These are phyloP conservation scores for Fusarium sp. DNA, from an alignment of 2,329 filamentous ascomycete species.

Conservation along the genomic window DNA sequence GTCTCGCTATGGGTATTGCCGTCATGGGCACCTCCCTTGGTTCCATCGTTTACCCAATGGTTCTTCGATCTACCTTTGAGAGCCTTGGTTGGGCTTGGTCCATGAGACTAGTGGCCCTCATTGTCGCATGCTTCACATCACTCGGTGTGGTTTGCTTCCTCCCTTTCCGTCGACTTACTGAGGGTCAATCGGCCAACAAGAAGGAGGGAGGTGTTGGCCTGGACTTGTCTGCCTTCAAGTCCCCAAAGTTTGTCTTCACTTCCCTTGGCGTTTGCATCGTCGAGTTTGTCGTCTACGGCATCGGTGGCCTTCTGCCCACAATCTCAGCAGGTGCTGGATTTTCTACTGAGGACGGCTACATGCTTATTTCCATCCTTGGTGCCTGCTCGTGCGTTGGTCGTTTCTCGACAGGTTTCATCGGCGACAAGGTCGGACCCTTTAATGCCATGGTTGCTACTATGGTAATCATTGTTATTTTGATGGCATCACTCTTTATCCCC, in stretches of 20 bases:
- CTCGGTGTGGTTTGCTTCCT: slow-evolving; percentile 47
- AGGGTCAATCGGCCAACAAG: not conserved
- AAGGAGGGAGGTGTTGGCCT: slow-evolving; percentile 25
- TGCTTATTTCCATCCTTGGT: slow-evolving; percentile 54
- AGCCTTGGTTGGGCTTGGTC: slow-evolving; percentile 47
- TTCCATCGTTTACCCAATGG: slow-evolving; percentile 45
- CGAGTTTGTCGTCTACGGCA: slow-evolving; percentile 59
- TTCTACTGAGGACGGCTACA: slow-evolving; percentile 50
- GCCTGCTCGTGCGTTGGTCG: slow-evolving; percentile 53
- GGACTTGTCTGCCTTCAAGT: slow-evolving; percentile 51
- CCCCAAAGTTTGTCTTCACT: slow-evolving; percentile 50
- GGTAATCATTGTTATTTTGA: slow-evolving; percentile 49
- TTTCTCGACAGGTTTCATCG: slow-evolving; percentile 52
- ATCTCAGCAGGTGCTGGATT: slow-evolving; percentile 50
- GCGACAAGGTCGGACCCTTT: slow-evolving; percentile 54
- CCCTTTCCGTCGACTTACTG: slow-evolving; percentile 39
- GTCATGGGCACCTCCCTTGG: slow-evolving; percentile 41
- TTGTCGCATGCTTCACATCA: slow-evolving; percentile 38
- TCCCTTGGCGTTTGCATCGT: slow-evolving; percentile 52
- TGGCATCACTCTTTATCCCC: slow-evolving; percentile 53
- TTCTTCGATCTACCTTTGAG: slow-evolving; percentile 43
- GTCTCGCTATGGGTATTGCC: slow-evolving; percentile 29
- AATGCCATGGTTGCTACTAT: slow-evolving; percentile 43
- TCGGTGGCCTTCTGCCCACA: slow-evolving; percentile 54
- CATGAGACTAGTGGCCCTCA: slow-evolving; percentile 43